These are phyloP conservation scores for Xylaria hypoxylon DNA, from an alignment of 2,329 filamentous ascomycete genomes.

Conservation along the genomic window DNA sequence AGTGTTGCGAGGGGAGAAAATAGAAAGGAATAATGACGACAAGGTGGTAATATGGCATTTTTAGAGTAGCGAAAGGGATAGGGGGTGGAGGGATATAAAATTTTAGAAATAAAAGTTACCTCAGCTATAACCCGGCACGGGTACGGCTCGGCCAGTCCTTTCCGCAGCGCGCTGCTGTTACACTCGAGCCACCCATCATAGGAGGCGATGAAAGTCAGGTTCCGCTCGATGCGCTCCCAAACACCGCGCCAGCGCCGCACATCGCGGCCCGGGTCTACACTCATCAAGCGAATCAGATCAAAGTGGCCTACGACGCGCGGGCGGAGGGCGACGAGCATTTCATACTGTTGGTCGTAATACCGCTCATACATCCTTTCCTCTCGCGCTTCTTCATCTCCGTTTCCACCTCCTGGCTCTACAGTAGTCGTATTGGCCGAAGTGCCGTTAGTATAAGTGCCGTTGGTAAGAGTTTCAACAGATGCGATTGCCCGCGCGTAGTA, in stretches of 20 bases:
- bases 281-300: slow-evolving; percentile 87
- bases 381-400: slow-evolving; percentile 66
- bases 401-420: slow-evolving; percentile 27
- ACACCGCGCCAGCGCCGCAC: slow-evolving; percentile 70
- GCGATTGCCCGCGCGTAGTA: slow-evolving; percentile 74
- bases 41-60: not conserved
- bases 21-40: not conserved
- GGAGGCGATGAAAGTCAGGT: slow-evolving; percentile 74
- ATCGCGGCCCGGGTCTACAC: slow-evolving; percentile 72
- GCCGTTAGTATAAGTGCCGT: slow-evolving; percentile 30
- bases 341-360: slow-evolving; percentile 89
- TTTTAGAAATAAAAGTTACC: slow-evolving; percentile 58
- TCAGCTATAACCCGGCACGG: slow-evolving; percentile 82
- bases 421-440: not conserved
- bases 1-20: not conserved
- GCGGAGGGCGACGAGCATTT: slow-evolving; percentile 78
- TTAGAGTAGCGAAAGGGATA: not conserved
- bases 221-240: slow-evolving; percentile 80
- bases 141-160: slow-evolving; percentile 92
- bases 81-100: slow-evolving; percentile 11
- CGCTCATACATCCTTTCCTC: slow-evolving; percentile 81
- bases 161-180: slow-evolving; percentile 87
- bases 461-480: slow-evolving; percentile 41
- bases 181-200: slow-evolving; percentile 90
- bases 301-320: slow-evolving; percentile 93